Evolutionary conservation across 2,329 filamentous ascomycete genomes (phyloP).

Genomic region (Calycina marina): DNA sequence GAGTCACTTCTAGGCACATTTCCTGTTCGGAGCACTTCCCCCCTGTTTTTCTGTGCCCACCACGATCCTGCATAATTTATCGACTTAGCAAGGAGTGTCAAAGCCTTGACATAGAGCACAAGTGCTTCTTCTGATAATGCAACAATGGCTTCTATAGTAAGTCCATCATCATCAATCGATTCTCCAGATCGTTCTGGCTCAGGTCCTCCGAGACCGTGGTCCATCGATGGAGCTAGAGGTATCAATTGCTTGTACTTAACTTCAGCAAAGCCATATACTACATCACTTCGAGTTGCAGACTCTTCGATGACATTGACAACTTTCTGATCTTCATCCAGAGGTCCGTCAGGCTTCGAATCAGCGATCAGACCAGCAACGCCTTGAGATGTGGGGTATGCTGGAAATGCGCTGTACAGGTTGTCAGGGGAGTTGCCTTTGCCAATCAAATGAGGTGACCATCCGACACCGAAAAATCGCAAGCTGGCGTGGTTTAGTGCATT

Average conservation of each 20-base stretch:
- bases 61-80: conserved; percentile 91
- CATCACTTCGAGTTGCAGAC: conserved; percentile 81
- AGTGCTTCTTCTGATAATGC: conserved; percentile 85
- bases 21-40: conserved; percentile 35
- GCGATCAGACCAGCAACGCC: conserved; percentile 47
- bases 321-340: conserved; percentile 64
- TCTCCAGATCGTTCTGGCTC: conserved; percentile 38
- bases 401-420: conserved; percentile 66
- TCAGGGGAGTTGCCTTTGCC: conserved; percentile 57
- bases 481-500: conserved; percentile 94
- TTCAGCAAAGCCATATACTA: conserved; percentile 94
- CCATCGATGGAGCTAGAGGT: conserved; percentile 66
- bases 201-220: conserved; percentile 54
- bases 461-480: conserved; percentile 55
- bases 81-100: conserved; percentile 78
- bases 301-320: conserved; percentile 79
- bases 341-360: conserved; percentile 43
- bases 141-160: conserved; percentile 77
- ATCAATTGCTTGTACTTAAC: conserved; percentile 98
- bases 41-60: conserved; percentile 72
- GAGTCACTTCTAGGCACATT: conserved; percentile 28
- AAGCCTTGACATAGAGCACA: conserved; percentile 88
- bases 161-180: conserved; percentile 53
- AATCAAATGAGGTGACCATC: conserved; percentile 46
- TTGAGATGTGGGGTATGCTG: conserved; percentile 62